Base-by-base conservation (phyloP, 441 rosid genomes). In the Daphne laureola region DNA sequence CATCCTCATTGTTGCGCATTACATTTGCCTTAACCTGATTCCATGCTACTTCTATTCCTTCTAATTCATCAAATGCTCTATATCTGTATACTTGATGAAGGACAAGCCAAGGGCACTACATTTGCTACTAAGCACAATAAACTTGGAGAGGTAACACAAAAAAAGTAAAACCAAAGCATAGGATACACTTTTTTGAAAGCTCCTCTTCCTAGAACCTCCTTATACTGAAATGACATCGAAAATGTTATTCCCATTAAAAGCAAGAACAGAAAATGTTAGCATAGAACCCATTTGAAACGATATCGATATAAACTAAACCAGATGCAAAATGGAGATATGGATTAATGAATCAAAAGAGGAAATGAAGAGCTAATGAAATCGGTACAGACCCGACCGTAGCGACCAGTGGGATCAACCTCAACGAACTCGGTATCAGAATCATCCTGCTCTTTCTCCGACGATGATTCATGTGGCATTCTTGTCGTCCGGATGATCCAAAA, bases 321-420 rank as follows among this genome's bases (percentile, higher is more conserved):
- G 57, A 59, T 26, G 27, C 6, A 18, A 31, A 31, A 31, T 31
- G 38, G 38, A 31, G 38, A 9, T 9, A 31, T 1, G 2, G 38
- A 31, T 9, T 0, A 50, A 3, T 26, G 8, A 12, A 21, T 26
- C 27, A 7, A 23, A 14, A 43, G 17, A 17, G 12, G 12, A 59
- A 54, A 56, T 2, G 14, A 13, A 3, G 14, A 44, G 59, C 53
- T 2, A 21, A 21, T 21, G 25, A 45, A 60, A 25, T n/a, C 23
- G 11, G 21, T 17, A 82, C 94, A 57, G 53, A 92, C 98, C 80
- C 98, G 86, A 65, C 96, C 96, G 51, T 92, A 92, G 40, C 98
- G 98, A 74, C 82, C 81, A 55, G 83, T 58, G 40, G 98, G 96
- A 68, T 92, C 96, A 74, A 74, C 66, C 64, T 92, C 98, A n/a